phyloP scores from a whole-genome alignment of 306 rosid species.

The Phaseolus lunatus region DNA sequence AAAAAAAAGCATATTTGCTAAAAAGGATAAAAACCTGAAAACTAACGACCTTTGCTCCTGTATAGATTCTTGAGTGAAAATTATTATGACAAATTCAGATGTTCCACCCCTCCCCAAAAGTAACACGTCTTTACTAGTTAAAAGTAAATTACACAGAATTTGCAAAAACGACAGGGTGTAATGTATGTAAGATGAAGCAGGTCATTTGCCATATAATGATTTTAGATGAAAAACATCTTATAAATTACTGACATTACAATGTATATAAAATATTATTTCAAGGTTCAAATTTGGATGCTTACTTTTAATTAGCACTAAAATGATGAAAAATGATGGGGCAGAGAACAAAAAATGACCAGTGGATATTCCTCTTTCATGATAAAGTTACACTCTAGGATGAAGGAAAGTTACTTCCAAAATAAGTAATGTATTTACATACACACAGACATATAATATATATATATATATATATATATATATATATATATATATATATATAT shows the following conservation, averaged over 20 bases:
- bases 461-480: too few species aligned
- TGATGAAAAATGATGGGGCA: neutral
- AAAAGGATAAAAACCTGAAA: constrained; percentile 4
- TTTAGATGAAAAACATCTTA: neutral
- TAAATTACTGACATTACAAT: neutral
- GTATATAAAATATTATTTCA: neutral
- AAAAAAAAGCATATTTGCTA: neutral
- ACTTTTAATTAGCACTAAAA: constrained; percentile 1
- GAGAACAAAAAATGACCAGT: neutral
- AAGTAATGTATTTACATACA: too few species aligned
- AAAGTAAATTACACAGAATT: constrained; percentile 6
- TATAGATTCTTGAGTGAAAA: neutral
- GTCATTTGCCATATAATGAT: neutral
- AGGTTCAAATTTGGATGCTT: neutral
- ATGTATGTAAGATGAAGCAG: neutral
- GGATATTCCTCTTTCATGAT: neutral
- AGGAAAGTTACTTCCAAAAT: too few species aligned
- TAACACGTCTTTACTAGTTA: neutral
- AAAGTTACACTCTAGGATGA: neutral
- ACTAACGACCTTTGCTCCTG: neutral
- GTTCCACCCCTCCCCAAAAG: neutral
- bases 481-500: too few species aligned
- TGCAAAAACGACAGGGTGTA: neutral
- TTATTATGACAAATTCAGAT: neutral
- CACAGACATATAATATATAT: too few species aligned